Conservation (phyloP, 129 eudicot species). For the Rutidosis leptorrhynchoides region DNA sequence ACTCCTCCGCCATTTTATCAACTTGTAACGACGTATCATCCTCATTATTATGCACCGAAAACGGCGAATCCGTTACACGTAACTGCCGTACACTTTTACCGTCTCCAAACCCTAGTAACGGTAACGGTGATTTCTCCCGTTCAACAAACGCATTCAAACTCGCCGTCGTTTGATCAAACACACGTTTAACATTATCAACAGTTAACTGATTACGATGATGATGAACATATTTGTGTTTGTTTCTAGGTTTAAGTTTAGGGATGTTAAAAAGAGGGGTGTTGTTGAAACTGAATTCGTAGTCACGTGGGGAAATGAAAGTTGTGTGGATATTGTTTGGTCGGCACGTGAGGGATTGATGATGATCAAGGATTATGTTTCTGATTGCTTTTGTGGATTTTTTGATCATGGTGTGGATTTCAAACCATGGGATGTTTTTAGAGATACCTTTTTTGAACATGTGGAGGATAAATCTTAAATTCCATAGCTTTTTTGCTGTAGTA, state of each 20-base stretch:
- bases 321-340: conserved; percentile 38
- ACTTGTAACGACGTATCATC: conserved; percentile 50
- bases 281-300: conserved; percentile 74
- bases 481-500: conserved; percentile 48
- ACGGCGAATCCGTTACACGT: conserved; percentile 81
- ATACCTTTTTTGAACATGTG: conserved; percentile 52
- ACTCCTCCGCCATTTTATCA: conserved; percentile 72
- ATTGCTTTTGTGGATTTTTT: conserved; percentile 62
- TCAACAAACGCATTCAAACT: not conserved
- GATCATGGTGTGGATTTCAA: conserved; percentile 48
- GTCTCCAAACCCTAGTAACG: conserved; percentile 58
- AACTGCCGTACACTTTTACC: conserved; percentile 55
- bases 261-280: conserved; percentile 44
- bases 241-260: conserved; percentile 39
- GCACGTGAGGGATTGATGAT: conserved; percentile 59
- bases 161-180: conserved; percentile 26
- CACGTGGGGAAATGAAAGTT: conserved; percentile 52
- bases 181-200: conserved; percentile 32
- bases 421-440: conserved; percentile 50
- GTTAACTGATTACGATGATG: conserved; percentile 1
- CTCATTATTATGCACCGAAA: conserved; percentile 36
- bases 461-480: conserved; percentile 46
- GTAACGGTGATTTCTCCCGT: conserved; percentile 42
- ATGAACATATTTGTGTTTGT: conserved; percentile 15
- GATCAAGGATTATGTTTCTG: conserved; percentile 48